A percentile compares a stretch with the other conserved stretches of the same genome.
phyloP scores from a whole-genome alignment of 106 monocot species.

The Apostasia ramifera region DNA sequence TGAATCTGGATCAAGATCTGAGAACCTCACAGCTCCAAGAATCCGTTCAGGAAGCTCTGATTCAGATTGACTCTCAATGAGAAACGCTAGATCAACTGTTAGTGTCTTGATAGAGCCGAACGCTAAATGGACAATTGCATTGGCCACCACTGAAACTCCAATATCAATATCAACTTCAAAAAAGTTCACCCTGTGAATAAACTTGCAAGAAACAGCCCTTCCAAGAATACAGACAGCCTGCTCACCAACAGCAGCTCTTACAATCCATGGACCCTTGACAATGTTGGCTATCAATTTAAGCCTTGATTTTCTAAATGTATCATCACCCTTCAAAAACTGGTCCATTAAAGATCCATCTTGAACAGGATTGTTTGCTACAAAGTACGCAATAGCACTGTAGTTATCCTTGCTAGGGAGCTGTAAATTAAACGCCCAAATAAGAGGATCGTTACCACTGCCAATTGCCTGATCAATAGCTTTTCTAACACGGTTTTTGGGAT shows the following conservation, averaged over 20 bases:
- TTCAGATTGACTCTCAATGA: slow-evolving; percentile 79
- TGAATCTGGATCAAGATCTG: slow-evolving; percentile 61
- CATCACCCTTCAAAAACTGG: slow-evolving; percentile 77
- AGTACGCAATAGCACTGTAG: slow-evolving; percentile 78
- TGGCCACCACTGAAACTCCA: slow-evolving; percentile 83
- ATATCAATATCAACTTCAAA: slow-evolving; percentile 91
- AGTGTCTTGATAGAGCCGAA: slow-evolving; percentile 72
- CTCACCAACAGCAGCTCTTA: slow-evolving; percentile 89
- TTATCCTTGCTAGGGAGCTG: slow-evolving; percentile 85
- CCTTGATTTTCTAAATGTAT: slow-evolving; percentile 78
- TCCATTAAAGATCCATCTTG: slow-evolving; percentile 73
- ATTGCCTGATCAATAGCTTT: slow-evolving; percentile 64
- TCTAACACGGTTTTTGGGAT: slow-evolving; percentile 64
- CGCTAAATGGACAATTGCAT: slow-evolving; percentile 92
- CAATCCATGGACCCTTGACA: slow-evolving; percentile 89
- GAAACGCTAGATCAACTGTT: slow-evolving; percentile 92
- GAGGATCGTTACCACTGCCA: slow-evolving; percentile 37
- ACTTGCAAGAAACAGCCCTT: slow-evolving; percentile 78
- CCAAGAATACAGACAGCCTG: slow-evolving; percentile 91
- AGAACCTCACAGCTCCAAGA: slow-evolving; percentile 85
- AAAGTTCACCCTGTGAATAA: slow-evolving; percentile 42
- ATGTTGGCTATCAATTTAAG: slow-evolving; percentile 96
- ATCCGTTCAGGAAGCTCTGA: slow-evolving; percentile 82
- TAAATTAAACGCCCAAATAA: slow-evolving; percentile 89
- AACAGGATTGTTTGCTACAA: slow-evolving; percentile 46